A percentile compares a stretch with the other conserved stretches of the same genome.
phyloP scores from a whole-genome alignment of 495 filamentous ascomycete genomes.

The Annulohypoxylon maeteangense region DNA sequence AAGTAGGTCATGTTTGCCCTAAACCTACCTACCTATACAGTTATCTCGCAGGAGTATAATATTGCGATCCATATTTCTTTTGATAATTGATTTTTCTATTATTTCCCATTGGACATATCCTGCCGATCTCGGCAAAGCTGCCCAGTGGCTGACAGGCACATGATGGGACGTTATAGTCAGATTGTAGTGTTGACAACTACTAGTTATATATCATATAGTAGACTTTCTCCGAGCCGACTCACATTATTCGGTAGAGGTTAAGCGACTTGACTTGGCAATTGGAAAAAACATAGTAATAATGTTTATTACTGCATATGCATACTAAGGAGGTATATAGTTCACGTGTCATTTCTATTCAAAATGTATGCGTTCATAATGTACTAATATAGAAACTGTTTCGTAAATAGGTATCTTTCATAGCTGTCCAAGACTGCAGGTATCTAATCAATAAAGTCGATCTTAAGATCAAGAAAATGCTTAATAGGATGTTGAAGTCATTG shows the following conservation, averaged over 20 bases:
- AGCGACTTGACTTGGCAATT: not conserved
- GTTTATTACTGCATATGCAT: not conserved
- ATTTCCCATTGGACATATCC: constrained; percentile 11
- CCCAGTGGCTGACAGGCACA: constrained; percentile 7
- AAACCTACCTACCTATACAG: constrained; percentile 18
- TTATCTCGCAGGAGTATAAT: constrained; percentile 18
- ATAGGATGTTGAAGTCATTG: constrained; percentile 26
- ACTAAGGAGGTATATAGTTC: not conserved
- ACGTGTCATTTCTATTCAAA: not conserved
- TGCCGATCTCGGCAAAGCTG: constrained; percentile 33
- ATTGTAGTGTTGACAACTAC: constrained; percentile 1
- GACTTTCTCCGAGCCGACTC: not conserved
- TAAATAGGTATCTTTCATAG: not conserved
- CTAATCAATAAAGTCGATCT: constrained; percentile 36
- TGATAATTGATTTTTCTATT: constrained; percentile 25
- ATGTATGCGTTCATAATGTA: not conserved
- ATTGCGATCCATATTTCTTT: constrained; percentile 6
- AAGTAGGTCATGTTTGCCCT: constrained; percentile 22
- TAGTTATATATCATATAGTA: not conserved
- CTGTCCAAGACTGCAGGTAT: constrained; percentile 7
- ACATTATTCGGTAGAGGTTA: not conserved
- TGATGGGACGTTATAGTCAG: constrained; percentile 16
- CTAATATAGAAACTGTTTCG: constrained; percentile 26
- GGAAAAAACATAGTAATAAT: not conserved
- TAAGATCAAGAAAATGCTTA: constrained; percentile 18